Evolutionary conservation across 805 yeast genomes (phyloP).

Genomic region (Spathaspora arborariae): DNA sequence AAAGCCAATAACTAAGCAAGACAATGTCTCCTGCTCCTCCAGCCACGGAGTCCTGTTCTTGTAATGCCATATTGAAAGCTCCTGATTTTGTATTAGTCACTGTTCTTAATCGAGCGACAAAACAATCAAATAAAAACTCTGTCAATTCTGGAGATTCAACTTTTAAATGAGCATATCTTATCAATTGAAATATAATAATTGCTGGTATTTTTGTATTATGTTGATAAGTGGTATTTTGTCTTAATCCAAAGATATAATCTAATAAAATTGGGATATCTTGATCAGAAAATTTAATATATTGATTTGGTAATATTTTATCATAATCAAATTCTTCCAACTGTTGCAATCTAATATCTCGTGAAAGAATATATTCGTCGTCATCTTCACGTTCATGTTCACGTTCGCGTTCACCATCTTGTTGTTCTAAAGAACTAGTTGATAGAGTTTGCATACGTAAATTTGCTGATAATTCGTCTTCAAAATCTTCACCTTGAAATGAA

Average conservation of each 20-base stretch:
- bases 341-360: constrained; percentile 24
- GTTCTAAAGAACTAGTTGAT: constrained; percentile 13
- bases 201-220: constrained; percentile 61
- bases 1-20: constrained; percentile 80
- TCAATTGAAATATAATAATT: constrained; percentile 61
- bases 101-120: constrained; percentile 58
- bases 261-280: constrained; percentile 48
- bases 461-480: constrained; percentile 31
- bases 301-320: constrained; percentile 50
- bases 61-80: constrained; percentile 41
- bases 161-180: constrained; percentile 63
- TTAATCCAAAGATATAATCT: constrained; percentile 44
- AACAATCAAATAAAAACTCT: constrained; percentile 55
- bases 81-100: constrained; percentile 61
- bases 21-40: constrained; percentile 60
- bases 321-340: constrained; percentile 50
- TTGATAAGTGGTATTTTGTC: constrained; percentile 35
- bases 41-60: constrained; percentile 17
- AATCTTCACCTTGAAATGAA: constrained; percentile 25
- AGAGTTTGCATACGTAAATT: constrained; percentile 32
- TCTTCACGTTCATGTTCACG: constrained; percentile 14
- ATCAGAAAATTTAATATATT: constrained; percentile 60
- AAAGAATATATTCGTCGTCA: constrained; percentile 27
- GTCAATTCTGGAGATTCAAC: constrained; percentile 54
- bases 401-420: constrained; percentile 8